Base-by-base conservation (phyloP, 2,329 filamentous ascomycete genomes). In the Emergomyces orientalis region DNA sequence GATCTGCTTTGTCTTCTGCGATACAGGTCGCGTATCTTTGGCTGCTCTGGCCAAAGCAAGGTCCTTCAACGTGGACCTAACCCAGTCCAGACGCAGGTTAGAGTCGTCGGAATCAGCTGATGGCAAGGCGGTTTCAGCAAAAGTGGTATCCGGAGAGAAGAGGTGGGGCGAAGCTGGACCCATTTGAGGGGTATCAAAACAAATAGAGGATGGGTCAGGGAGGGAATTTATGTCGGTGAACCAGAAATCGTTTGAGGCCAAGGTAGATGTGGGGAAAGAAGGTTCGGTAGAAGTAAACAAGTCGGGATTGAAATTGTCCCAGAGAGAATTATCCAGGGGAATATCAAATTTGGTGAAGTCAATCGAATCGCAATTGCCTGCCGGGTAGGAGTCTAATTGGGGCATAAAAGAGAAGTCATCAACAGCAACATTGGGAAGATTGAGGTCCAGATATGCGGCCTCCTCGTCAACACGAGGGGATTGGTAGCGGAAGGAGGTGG, bases 1-100 rank as follows among this genome's bases (percentile, higher is more conserved):
- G 19, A 73, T 70, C 60, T 75, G 74, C 70, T 78, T 78, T 66
- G 76, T 71, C 64, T 78, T 77, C 45, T 68, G 67, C 7, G 76
- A 75, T 43, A 71, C 65, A 52, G 68, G 67, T 13, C 75, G 69
- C 5, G 71, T 65, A 61, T 77, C 74, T 7, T 70, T 66, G 9
- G 73, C 73, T n/a, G 75, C 76, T 65, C 73, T 70, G 5, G 74
- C 70, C 66, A 75, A 73, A 4, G 76, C 73, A 65, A 74, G 63
- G 34, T 72, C 69, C 43, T 73, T 71, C 64, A 72, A 64, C 2
- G 65, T 65, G 27, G 65, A 47, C 8, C 60, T 62, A 45, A 67
- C 65, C 43, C 66, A 62, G 45, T 63, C 43, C 30, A 67, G 63
- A 43, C 60, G 63, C 19, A 45, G 25, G 14, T 62, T 49, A 9